Evolutionary conservation across 2,329 filamentous ascomycete species (phyloP).

Genomic region (Capronia coronata): DNA sequence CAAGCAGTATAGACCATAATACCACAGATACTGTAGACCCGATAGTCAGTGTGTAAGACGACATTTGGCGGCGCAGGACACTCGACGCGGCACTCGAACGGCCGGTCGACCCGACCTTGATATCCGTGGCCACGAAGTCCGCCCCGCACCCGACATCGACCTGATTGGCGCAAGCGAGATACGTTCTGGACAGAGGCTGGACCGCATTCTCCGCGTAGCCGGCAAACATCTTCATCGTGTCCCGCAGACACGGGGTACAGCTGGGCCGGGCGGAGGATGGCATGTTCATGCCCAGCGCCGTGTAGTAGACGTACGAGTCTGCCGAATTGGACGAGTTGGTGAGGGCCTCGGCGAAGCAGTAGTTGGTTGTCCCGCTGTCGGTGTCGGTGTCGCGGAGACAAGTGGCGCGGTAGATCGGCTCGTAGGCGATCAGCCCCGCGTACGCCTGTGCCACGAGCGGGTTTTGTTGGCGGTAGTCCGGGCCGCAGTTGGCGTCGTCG

Average conservation of each 20-base stretch:
- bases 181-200: conserved; percentile 62
- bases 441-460: conserved; percentile 68
- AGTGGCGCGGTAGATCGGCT: conserved; percentile 68
- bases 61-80: neutral
- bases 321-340: conserved; percentile 65
- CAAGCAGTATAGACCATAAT: neutral
- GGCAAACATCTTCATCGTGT: conserved; percentile 77
- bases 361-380: conserved; percentile 58
- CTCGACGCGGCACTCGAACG: conserved; percentile 2
- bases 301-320: conserved; percentile 75
- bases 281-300: conserved; percentile 69
- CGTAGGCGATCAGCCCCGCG: conserved; percentile 68
- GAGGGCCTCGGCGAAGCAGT: conserved; percentile 75
- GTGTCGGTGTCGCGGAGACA: conserved; percentile 65
- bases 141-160: conserved; percentile 61
- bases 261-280: conserved; percentile 61
- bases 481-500: conserved; percentile 57
- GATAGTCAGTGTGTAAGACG: neutral
- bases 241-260: conserved; percentile 68
- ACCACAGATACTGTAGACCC: neutral
- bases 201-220: conserved; percentile 58
- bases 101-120: conserved; percentile 29
- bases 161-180: conserved; percentile 62
- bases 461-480: conserved; percentile 63
- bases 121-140: conserved; percentile 47